These are phyloP conservation scores for Hypoxylon intermedium DNA, from an alignment of 495 filamentous ascomycete species.

Conservation along the genomic window DNA sequence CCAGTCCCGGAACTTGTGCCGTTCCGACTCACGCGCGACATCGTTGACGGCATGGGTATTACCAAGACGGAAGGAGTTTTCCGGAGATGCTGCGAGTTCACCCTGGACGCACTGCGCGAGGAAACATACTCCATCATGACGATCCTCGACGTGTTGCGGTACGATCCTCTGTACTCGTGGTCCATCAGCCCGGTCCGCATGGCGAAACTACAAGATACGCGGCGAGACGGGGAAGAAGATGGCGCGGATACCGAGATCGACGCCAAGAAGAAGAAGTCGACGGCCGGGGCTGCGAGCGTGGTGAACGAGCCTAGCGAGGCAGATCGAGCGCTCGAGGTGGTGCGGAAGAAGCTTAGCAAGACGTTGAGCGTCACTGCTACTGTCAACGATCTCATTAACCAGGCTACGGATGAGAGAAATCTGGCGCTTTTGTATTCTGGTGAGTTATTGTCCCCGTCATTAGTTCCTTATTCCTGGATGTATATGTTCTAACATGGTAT, in stretches of 20 bases:
- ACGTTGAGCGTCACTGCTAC: slow-evolving; percentile 92
- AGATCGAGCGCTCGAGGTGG: slow-evolving; percentile 87
- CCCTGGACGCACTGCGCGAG: slow-evolving; percentile 87
- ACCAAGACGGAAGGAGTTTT: slow-evolving; percentile 96
- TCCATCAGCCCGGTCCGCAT: slow-evolving; percentile 88
- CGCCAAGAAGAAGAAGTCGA: slow-evolving; percentile 53
- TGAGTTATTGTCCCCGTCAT: slow-evolving; percentile 51
- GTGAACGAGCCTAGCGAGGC: slow-evolving; percentile 87
- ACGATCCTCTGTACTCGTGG: slow-evolving; percentile 96
- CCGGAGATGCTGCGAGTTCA: slow-evolving; percentile 96
- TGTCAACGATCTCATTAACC: slow-evolving; percentile 95
- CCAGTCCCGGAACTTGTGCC: slow-evolving; percentile 95
- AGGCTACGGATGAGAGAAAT: slow-evolving; percentile 91
- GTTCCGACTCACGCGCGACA: slow-evolving; percentile 89
- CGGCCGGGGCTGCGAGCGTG: slow-evolving; percentile 47
- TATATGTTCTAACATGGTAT: not conserved
- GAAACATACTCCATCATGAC: slow-evolving; percentile 97
- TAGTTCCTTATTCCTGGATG: not conserved
- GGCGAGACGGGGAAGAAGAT: slow-evolving; percentile 45
- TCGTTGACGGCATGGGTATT: slow-evolving; percentile 98
- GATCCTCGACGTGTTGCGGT: slow-evolving; percentile 91
- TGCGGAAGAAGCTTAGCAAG: slow-evolving; percentile 92
- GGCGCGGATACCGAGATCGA: slow-evolving; percentile 36
- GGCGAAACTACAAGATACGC: slow-evolving; percentile 63
- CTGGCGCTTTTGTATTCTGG: slow-evolving; percentile 90